Evolutionary conservation across 306 rosid species (phyloP).

Genomic region (Glycine tomentella): DNA sequence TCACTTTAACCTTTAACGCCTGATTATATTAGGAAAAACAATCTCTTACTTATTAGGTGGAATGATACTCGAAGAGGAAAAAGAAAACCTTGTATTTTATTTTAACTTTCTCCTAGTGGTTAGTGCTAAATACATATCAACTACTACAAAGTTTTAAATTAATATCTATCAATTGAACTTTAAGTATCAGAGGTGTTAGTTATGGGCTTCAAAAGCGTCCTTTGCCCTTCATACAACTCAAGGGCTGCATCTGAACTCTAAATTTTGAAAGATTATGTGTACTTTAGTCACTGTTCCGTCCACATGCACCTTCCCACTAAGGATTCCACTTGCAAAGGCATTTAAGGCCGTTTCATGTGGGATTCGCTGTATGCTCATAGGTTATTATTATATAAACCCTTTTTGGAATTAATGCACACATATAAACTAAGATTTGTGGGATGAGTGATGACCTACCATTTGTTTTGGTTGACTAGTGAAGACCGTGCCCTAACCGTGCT

Average conservation of each 20-base stretch:
- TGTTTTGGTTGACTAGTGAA: conserved; percentile 23
- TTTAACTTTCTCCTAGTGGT: no score
- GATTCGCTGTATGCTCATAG: conserved; percentile 40
- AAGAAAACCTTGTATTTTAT: no score
- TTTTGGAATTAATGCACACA: conserved; percentile 28
- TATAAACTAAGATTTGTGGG: conserved; percentile 27
- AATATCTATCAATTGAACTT: conserved; percentile 13
- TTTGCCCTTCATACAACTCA: conserved; percentile 48
- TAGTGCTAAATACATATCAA: no score
- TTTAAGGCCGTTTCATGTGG: conserved; percentile 40
- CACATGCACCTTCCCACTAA: conserved; percentile 53
- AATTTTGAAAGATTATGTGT: conserved; percentile 25
- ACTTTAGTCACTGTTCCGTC: conserved; percentile 44
- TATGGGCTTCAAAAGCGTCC: conserved; percentile 31
- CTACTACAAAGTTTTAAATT: neutral
- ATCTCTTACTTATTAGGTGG: neutral
- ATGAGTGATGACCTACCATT: conserved; percentile 32
- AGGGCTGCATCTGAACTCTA: conserved; percentile 40
- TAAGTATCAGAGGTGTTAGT: neutral
- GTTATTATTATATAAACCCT: conserved; percentile 37
- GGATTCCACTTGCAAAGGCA: conserved; percentile 42
- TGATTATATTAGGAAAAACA: neutral
- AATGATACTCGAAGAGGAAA: neutral
- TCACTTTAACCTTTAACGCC: neutral
- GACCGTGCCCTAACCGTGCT: conserved; percentile 41